Evolutionary conservation across 2,329 filamentous ascomycete genomes (phyloP).

Genomic region (Cordyceps sp.): DNA sequence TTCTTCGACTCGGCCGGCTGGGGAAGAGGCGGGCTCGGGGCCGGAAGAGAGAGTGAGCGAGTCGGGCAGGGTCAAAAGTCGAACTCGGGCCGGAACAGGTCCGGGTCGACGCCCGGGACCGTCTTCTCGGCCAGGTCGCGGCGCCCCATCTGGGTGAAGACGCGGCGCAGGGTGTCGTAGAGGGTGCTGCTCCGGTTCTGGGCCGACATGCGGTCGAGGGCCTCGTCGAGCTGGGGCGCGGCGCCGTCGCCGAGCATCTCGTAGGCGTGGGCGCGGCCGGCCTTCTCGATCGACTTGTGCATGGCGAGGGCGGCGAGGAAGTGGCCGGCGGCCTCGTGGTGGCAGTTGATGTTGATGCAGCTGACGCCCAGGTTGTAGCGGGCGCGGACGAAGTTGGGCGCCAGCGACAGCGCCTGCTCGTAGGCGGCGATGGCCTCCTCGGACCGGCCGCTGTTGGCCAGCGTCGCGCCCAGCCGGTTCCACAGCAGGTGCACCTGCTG

Average conservation of each 20-base stretch:
- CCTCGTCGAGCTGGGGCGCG: constrained; percentile 37
- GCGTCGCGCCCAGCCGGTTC: constrained; percentile 90
- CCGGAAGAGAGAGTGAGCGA: too few relatives aligned
- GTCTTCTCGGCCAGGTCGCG: constrained; percentile 79
- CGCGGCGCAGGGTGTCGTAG: constrained; percentile 81
- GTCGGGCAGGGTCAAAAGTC: constrained; percentile 62
- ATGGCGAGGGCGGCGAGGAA: constrained; percentile 82
- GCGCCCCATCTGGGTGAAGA: constrained; percentile 93
- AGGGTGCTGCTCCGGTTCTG: constrained; percentile 96
- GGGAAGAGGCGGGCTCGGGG: too few relatives aligned
- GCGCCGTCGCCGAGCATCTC: constrained; percentile 54
- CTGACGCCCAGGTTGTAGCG: constrained; percentile 92
- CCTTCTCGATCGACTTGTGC: constrained; percentile 85
- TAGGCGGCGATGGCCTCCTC: constrained; percentile 97
- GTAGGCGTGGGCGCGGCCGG: constrained; percentile 66
- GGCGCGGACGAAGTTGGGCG: constrained; percentile 92
- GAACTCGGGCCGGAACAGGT: constrained; percentile 76
- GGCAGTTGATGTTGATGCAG: constrained; percentile 95
- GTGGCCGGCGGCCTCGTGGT: constrained; percentile 82
- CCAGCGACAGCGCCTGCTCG: constrained; percentile 74
- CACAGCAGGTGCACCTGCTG: constrained; percentile 86
- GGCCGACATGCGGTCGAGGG: constrained; percentile 72
- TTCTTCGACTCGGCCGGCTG: too few relatives aligned
- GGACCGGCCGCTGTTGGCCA: constrained; percentile 82
- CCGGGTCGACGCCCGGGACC: constrained; percentile 77